Percentiles rank a stretch among this genome's conserved stretches.
Conservation (phyloP, 768 basidiomycete species). For the Leccinum boreale region DNA sequence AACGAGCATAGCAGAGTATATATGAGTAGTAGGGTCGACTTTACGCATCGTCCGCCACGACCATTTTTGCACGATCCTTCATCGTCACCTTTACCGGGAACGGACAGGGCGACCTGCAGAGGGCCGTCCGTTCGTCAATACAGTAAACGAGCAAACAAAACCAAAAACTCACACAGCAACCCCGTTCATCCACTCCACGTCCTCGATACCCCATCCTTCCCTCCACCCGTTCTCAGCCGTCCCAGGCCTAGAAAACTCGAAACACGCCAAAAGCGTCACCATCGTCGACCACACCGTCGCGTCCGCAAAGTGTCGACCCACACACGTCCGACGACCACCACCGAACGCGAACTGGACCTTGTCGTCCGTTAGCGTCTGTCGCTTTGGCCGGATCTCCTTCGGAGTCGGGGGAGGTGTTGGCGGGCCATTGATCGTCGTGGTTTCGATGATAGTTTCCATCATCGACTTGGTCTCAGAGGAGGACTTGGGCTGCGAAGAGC, state of each 20-base stretch:
- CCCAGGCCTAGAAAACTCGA: background rate
- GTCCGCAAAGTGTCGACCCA: background rate
- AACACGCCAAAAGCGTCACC: slow-evolving; percentile 3
- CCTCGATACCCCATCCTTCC: background rate
- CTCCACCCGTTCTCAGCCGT: background rate
- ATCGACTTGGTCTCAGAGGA: background rate
- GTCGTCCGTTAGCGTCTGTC: background rate
- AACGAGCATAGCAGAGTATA: too few species aligned
- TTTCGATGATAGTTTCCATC: background rate
- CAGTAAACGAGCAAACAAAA: background rate
- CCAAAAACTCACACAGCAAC: background rate
- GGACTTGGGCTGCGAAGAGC: background rate
- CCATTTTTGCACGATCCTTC: background rate
- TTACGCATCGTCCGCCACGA: background rate
- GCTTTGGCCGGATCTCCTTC: background rate
- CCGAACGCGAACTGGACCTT: background rate
- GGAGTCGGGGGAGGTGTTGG: too few species aligned
- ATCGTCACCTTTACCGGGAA: slow-evolving; percentile 3
- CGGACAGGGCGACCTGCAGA: background rate
- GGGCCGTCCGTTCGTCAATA: background rate
- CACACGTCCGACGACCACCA: background rate
- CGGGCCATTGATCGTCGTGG: too few species aligned
- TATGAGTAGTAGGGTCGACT: too few species aligned
- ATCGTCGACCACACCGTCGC: slow-evolving; percentile 1
- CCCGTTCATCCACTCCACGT: slow-evolving; percentile 2